Conservation (phyloP, 179 eudicot species). For the Drosera spatulata region DNA sequence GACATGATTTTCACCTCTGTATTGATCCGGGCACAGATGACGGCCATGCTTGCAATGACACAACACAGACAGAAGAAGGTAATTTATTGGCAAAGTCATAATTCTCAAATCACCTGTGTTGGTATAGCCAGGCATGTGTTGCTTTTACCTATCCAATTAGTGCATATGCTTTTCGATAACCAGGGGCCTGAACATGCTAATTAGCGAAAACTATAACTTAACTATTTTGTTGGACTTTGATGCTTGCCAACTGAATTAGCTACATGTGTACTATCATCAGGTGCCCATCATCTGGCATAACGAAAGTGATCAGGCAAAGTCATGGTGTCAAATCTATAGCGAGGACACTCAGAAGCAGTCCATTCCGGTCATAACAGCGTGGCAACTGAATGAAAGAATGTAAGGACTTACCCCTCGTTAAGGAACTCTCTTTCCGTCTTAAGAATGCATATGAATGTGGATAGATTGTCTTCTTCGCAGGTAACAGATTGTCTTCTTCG, state of each 20-base stretch:
- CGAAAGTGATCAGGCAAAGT: constrained; percentile 76
- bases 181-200: too few relatives aligned
- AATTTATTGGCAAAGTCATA: constrained; percentile 4
- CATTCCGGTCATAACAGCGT: constrained; percentile 81
- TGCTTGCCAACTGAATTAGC: background rate
- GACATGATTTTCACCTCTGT: constrained; percentile 88
- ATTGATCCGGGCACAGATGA: constrained; percentile 98
- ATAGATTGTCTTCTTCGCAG: constrained; percentile 16
- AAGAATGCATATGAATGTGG: background rate
- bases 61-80: constrained; percentile 96
- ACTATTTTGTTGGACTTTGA: background rate
- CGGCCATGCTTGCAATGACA: constrained; percentile 99
- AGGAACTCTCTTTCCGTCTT: background rate
- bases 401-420: constrained; percentile 9
- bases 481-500: constrained; percentile 22
- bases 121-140: too few relatives aligned
- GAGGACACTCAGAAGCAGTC: constrained; percentile 77
- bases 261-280: constrained; percentile 24
- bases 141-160: too few relatives aligned
- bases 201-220: too few relatives aligned
- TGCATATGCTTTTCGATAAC: too few relatives aligned
- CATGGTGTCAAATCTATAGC: constrained; percentile 77
- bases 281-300: constrained; percentile 76
- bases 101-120: too few relatives aligned
- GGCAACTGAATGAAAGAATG: constrained; percentile 98